phyloP scores from a whole-genome alignment of 148 eudicot species.

The Vaccinium myrtillus region DNA sequence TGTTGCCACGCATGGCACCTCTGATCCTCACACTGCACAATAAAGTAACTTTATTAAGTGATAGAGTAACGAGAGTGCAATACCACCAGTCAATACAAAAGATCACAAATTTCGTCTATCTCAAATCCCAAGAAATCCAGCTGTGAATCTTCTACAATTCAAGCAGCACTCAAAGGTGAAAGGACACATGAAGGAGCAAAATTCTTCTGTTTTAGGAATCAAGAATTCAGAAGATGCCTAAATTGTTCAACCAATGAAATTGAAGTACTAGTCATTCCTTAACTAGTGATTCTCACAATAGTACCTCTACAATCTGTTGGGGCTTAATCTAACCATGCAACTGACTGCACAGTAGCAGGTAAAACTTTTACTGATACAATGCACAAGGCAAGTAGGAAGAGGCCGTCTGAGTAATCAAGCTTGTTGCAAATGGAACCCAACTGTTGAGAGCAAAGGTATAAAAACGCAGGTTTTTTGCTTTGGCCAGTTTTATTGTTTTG shows the following conservation, averaged over 20 bases:
- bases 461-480: not conserved
- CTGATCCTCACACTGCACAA: slow-evolving; percentile 63
- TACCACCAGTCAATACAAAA: not conserved
- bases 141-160: not conserved
- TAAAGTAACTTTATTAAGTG: slow-evolving; percentile 4
- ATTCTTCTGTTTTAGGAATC: not conserved
- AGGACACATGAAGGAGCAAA: not conserved
- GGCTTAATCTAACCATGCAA: not conserved
- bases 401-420: not conserved
- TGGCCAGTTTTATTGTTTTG: not conserved
- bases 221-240: not conserved
- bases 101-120: not conserved
- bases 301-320: not conserved
- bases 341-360: not conserved
- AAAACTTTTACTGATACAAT: not conserved
- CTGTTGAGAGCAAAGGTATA: not conserved
- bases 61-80: not conserved
- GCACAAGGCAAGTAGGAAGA: not conserved
- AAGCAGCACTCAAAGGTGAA: not conserved
- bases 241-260: not conserved
- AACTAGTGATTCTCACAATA: not conserved
- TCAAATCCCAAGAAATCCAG: slow-evolving; percentile 1
- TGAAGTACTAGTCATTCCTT: not conserved
- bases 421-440: not conserved
- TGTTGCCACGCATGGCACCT: slow-evolving; percentile 73